Conservation (phyloP, 257 asterid species). For the Paraleonurus japonicus region DNA sequence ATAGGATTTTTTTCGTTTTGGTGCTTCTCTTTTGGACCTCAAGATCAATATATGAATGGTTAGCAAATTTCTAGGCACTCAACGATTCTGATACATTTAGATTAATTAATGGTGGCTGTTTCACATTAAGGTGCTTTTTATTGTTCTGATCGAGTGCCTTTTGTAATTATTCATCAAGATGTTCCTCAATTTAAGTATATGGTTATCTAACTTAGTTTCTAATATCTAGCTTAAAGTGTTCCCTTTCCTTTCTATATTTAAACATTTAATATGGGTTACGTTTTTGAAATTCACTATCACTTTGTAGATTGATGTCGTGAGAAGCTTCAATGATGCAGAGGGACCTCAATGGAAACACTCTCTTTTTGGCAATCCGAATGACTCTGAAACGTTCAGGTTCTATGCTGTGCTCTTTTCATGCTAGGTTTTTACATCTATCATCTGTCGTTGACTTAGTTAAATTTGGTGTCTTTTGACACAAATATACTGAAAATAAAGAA, state of each 20-base stretch:
- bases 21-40: conserved; percentile 4
- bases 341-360: conserved; percentile 95
- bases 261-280: conserved; percentile 12
- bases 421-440: conserved; percentile 20
- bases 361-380: conserved; percentile 95
- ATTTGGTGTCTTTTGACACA: conserved; percentile 13
- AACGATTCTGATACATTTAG: conserved; percentile 7
- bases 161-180: background rate
- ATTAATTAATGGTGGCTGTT: background rate
- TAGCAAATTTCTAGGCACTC: conserved; percentile 5
- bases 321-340: conserved; percentile 82
- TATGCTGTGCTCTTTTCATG: conserved; percentile 16
- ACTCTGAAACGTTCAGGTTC: conserved; percentile 90
- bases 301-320: conserved; percentile 77
- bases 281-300: conserved; percentile 26
- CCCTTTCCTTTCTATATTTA: conserved; percentile 2
- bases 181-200: background rate
- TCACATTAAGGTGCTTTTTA: background rate
- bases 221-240: background rate
- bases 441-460: background rate
- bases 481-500: background rate
- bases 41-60: background rate
- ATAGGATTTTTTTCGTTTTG: background rate
- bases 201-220: background rate
- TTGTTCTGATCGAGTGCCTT: background rate